Conservation (phyloP, 352 stramenopile genomes). For the Phytophthora pisi region DNA sequence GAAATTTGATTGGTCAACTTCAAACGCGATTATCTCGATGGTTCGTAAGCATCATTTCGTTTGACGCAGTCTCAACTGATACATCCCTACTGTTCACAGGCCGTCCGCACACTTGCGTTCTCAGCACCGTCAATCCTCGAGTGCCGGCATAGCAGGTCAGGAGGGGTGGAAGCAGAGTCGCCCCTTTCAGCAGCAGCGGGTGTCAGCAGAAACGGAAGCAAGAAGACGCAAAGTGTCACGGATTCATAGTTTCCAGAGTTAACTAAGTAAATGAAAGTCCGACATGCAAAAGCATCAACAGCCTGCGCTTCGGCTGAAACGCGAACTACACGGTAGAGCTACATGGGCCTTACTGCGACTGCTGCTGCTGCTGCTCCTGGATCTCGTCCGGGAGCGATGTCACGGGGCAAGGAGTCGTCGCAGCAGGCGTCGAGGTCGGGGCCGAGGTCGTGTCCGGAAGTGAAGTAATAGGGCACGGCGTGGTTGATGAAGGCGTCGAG, state of each 20-base stretch:
- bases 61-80: too few relatives aligned
- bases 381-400: conserved; percentile 11
- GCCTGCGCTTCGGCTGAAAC: conserved; percentile 6
- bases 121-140: too few relatives aligned
- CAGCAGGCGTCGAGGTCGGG: neutral
- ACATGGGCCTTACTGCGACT: conserved; percentile 15
- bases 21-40: too few relatives aligned
- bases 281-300: conserved; percentile 5
- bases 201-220: neutral
- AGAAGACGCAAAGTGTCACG: conserved; percentile 15
- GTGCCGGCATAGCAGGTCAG: too few relatives aligned
- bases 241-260: conserved; percentile 19
- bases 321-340: conserved; percentile 2
- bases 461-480: conserved; percentile 18
- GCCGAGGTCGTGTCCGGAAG: conserved; percentile 8
- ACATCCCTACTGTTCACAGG: too few relatives aligned
- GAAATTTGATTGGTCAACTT: too few relatives aligned
- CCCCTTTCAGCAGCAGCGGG: too few relatives aligned
- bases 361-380: conserved; percentile 21
- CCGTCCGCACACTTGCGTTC: too few relatives aligned
- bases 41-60: too few relatives aligned
- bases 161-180: too few relatives aligned
- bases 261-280: conserved; percentile 17
- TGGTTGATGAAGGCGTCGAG: neutral
- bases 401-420: conserved; percentile 16